Base-by-base conservation (phyloP, 352 stramenopile species). In the Globisporangium nagaii region DNA sequence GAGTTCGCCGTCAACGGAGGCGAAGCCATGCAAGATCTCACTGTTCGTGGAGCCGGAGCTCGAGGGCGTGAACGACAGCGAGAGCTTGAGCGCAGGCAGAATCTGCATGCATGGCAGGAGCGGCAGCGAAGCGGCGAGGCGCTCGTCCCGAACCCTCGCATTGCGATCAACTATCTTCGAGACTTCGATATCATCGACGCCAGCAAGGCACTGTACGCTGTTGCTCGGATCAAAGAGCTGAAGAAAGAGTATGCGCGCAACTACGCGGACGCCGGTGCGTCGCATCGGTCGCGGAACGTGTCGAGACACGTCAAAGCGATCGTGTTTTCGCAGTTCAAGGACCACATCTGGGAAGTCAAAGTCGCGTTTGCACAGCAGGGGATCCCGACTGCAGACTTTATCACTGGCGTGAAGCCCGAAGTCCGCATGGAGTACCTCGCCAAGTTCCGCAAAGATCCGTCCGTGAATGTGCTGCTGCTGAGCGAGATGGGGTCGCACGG, bases 401-500 rank as follows among this genome's bases (percentile, higher is more conserved):
- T 93, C 44, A 63, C 71, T 31, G 72, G 73, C 25, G 55, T 83
- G 0, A 71, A 51, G 1, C 50, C 76, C 4, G 57, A 66, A 44
- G 35, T 52, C 28, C 81, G 84, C 19, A 85, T 86, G 70, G 58
- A 79, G 24, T 54, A 84, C 9, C 52, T 94, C 4, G 55, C 70
- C 24, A 55, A 56, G 22, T 95, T 95, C 52, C 65, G 68, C 30
- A 62, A 75, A 19, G 65, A 91, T 59, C 68, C 77, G 15, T 68
- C 83, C 41, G 69, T 88, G 31, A 96, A 96, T 48, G 86, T 98
- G 17, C 79, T 99, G 40, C 69, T 99, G 11, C 68, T 99, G 22
- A 92, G 79, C 0, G 96, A 97, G 36, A 87, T 98, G 56, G 97
- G 96, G 1, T 96, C 84, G 19, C 86, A 97, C 50, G 97, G 97